Evolutionary conservation across 1,284 basidiomycete genomes (phyloP).

Genomic region (Leccinum subfulvum): DNA sequence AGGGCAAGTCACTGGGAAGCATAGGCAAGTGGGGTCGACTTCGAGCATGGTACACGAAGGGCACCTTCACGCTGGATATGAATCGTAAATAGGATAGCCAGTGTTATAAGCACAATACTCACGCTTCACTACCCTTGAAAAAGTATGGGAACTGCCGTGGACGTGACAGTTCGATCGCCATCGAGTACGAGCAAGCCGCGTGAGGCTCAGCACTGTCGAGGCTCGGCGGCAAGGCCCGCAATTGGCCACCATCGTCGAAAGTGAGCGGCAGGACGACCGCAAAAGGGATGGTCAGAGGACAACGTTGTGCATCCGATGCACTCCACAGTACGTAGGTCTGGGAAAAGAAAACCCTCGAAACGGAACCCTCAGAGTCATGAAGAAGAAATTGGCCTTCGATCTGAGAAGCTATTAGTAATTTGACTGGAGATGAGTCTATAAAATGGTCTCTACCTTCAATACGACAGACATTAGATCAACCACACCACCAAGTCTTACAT

Average conservation of each 20-base stretch:
- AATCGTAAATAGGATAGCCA: not conserved
- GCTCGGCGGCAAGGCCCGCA: constrained; percentile 26
- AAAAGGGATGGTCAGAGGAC: constrained; percentile 28
- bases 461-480: constrained; percentile 19
- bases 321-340: constrained; percentile 21
- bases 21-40: constrained; percentile 28
- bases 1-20: constrained; percentile 24
- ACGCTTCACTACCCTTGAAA: constrained; percentile 22
- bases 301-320: constrained; percentile 12
- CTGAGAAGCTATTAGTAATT: constrained; percentile 17
- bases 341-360: constrained; percentile 24
- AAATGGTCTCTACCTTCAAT: constrained; percentile 24
- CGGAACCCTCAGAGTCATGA: constrained; percentile 13
- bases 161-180: constrained; percentile 25
- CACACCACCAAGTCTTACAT: constrained; percentile 20
- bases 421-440: not conserved
- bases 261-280: constrained; percentile 21
- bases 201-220: constrained; percentile 17
- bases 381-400: constrained; percentile 28
- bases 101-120: constrained; percentile 6
- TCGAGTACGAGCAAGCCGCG: constrained; percentile 26
- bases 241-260: constrained; percentile 25
- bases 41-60: constrained; percentile 27
- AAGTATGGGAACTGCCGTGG: constrained; percentile 23
- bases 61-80: constrained; percentile 23